Conservation (phyloP, 2,329 filamentous ascomycete species). For the Fusarium palustre region DNA sequence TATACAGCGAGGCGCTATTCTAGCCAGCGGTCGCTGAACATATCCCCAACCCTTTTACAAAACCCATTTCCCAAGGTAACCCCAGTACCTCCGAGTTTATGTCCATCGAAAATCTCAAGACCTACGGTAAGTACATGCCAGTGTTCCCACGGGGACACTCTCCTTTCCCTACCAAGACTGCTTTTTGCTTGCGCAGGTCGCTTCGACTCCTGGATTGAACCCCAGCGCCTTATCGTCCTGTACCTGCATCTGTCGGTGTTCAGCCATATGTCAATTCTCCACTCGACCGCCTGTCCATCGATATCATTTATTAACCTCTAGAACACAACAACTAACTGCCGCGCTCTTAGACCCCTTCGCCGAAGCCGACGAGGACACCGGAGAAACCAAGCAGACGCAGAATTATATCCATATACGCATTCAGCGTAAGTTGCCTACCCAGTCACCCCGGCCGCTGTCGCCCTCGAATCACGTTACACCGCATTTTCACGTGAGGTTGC, state of each 20-base stretch:
- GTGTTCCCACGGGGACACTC: neutral
- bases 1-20: conserved; percentile 59
- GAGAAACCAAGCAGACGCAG: conserved; percentile 93
- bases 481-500: conserved; percentile 27
- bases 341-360: conserved; percentile 91
- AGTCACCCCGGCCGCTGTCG: conserved; percentile 7
- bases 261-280: conserved; percentile 37
- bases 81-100: conserved; percentile 86
- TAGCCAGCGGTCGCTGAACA: conserved; percentile 65
- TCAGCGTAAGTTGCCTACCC: conserved; percentile 76
- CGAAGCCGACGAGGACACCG: conserved; percentile 99
- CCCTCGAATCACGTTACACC: conserved; percentile 21
- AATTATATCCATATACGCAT: conserved; percentile 99
- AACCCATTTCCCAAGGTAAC: conserved; percentile 67
- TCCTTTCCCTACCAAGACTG: too few species aligned
- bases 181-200: neutral
- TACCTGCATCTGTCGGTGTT: conserved; percentile 45
- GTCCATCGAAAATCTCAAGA: conserved; percentile 99
- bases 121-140: conserved; percentile 77
- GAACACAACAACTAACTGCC: conserved; percentile 14
- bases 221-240: conserved; percentile 18
- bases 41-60: conserved; percentile 52
- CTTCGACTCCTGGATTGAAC: neutral
- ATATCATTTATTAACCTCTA: neutral
- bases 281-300: conserved; percentile 14